These are phyloP conservation scores for Boehmeria nivea DNA, from an alignment of 306 rosid species.

Conservation along the genomic window DNA sequence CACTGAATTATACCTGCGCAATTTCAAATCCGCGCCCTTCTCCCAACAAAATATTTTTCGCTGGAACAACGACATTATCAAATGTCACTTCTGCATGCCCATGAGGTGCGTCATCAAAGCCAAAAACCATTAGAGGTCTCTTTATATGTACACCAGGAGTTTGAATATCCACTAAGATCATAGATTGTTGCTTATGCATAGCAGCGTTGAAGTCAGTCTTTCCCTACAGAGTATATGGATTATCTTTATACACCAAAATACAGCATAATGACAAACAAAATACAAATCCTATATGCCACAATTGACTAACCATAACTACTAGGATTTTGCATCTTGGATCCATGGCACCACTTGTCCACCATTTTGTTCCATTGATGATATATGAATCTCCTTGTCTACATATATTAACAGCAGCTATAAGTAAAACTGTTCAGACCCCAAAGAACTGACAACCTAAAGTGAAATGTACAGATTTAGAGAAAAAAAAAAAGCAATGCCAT, in stretches of 20 bases:
- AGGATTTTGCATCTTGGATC: conserved; percentile 94
- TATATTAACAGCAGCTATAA: conserved; percentile 5
- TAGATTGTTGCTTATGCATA: conserved; percentile 84
- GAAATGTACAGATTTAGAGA: neutral
- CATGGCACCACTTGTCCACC: conserved; percentile 99
- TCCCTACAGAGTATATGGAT: conserved; percentile 54
- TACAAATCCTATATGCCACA: conserved; percentile 11
- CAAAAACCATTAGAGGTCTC: conserved; percentile 85
- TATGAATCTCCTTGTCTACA: conserved; percentile 75
- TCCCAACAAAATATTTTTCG: conserved; percentile 69
- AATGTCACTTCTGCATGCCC: conserved; percentile 88
- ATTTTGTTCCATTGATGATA: conserved; percentile 78
- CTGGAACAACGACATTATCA: conserved; percentile 75
- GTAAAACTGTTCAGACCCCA: neutral
- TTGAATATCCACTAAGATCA: conserved; percentile 80
- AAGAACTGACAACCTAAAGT: neutral
- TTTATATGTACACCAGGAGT: conserved; percentile 78
- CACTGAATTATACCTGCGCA: conserved; percentile 64
- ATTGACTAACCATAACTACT: conserved; percentile 67
- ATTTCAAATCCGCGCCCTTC: conserved; percentile 99
- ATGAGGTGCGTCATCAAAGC: conserved; percentile 97
- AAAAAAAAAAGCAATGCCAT: neutral
- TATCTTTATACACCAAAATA: conserved; percentile 15
- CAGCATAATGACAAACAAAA: neutral
- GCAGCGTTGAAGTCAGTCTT: conserved; percentile 86